Base-by-base conservation (phyloP, 108 stramenopile genomes). In the Pseudonitzschia multiseries region DNA sequence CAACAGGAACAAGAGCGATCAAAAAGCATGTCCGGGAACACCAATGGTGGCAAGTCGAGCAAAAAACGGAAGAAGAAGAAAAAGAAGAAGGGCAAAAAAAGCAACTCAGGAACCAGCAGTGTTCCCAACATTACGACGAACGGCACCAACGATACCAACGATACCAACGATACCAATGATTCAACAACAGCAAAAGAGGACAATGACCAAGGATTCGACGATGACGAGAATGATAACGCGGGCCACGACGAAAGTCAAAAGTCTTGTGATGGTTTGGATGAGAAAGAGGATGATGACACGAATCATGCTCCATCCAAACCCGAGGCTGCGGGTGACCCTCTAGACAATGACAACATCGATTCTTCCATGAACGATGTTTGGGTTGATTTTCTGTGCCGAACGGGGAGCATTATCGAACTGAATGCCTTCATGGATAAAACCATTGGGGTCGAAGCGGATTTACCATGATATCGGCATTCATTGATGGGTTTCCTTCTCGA, bases 391-490 rank as follows among this genome's bases (percentile, higher is more conserved):
- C 31, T 62, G 6, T 62, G 26, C 2, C 26, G 17, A 17, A 62
- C 61, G 32, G 61, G 61, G 32, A 62, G 61, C 61, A 62, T 62
- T 20, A 62, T 62, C 6, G 61, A 62, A 33, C 61, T 62, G 22
- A 62, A 62, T 62, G 61, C 61, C n/a, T 62, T 62, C 31, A 62
- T 62, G 61, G 61, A 62, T 40, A 0, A 62, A 41, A 62, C 61
- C 26, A 26, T 62, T 33, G 61, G 61, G 26, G 26, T 24, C 2
- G 54, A 56, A 24, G 2, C 21, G 54, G 54, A 56, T 26, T 36
- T 36, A 36, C 36, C 36, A 36, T 36, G 36, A 36, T 36, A 36
- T 36, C 36, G 36, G 36, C 36, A 36, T 36, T 36, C 36, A 36
- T 36, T 36, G 36, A 36, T 36, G 1, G 46, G 46, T 14, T 48